These are phyloP conservation scores for Euclidium syriacum DNA, from an alignment of 345 rosid genomes.

Conservation along the genomic window DNA sequence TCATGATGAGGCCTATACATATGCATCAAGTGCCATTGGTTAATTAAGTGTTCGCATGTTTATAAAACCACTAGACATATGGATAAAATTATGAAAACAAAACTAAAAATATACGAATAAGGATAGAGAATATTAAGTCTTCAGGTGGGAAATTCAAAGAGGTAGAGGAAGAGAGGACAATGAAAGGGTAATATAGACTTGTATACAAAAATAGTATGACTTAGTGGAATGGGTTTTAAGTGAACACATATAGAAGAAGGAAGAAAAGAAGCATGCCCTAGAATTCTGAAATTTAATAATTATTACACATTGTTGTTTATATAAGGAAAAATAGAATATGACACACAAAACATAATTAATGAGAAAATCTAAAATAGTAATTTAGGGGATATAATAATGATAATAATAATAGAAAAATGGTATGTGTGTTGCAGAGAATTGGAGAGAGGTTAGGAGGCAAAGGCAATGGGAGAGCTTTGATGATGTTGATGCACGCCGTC, in stretches of 20 bases:
- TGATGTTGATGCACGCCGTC: conserved; percentile 96
- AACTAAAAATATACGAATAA: background rate
- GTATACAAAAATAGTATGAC: conserved; percentile 22
- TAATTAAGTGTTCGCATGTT: conserved; percentile 21
- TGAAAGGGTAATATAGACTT: conserved; percentile 7
- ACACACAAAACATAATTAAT: background rate
- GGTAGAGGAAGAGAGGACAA: background rate
- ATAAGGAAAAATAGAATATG: conserved; percentile 26
- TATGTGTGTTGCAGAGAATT: conserved; percentile 63
- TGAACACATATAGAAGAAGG: background rate
- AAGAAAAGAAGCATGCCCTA: conserved; percentile 34
- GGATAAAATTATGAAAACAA: background rate
- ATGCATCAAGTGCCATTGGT: conserved; percentile 24
- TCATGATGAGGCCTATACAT: conserved; percentile 28
- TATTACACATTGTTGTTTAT: conserved; percentile 28
- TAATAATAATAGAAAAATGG: conserved; percentile 15
- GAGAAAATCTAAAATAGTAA: conserved; percentile 17
- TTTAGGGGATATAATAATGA: conserved; percentile 3
- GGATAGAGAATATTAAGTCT: background rate
- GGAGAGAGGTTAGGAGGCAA: conserved; percentile 74
- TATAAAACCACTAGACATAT: conserved; percentile 14
- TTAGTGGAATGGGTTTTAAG: conserved; percentile 7
- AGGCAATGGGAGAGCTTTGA: conserved; percentile 56
- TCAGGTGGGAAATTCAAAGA: conserved; percentile 23
- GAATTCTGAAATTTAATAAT: conserved; percentile 29